Evolutionary conservation across 2,329 filamentous ascomycete species (phyloP).

Genomic region (Aspergillus neoniger): DNA sequence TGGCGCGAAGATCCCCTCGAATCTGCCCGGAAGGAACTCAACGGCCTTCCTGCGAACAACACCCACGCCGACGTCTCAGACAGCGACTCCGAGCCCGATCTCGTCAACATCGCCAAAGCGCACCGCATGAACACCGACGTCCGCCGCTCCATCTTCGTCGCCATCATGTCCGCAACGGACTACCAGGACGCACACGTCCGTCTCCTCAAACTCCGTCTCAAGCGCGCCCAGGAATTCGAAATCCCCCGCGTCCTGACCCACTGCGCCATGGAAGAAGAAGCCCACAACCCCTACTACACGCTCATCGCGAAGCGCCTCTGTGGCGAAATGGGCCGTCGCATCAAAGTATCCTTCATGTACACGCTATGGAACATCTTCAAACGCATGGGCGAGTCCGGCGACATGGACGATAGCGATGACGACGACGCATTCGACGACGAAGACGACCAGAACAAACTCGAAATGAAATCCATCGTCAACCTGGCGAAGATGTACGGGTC

Average conservation of each 20-base stretch:
- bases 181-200: slow-evolving; percentile 80
- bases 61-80: slow-evolving; percentile 25
- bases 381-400: slow-evolving; percentile 72
- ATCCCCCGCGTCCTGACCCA: slow-evolving; percentile 85
- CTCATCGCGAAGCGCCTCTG: slow-evolving; percentile 80
- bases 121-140: slow-evolving; percentile 86
- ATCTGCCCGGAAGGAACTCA: slow-evolving; percentile 37
- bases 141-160: slow-evolving; percentile 87
- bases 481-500: slow-evolving; percentile 67
- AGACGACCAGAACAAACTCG: slow-evolving; percentile 53
- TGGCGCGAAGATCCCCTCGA: slow-evolving; percentile 59
- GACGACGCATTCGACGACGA: slow-evolving; percentile 59
- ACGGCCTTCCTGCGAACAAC: slow-evolving; percentile 16
- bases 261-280: slow-evolving; percentile 77
- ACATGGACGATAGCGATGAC: slow-evolving; percentile 64
- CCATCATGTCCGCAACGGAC: slow-evolving; percentile 82
- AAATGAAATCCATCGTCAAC: slow-evolving; percentile 64
- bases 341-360: slow-evolving; percentile 84
- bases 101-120: slow-evolving; percentile 71
- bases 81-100: slow-evolving; percentile 58
- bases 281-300: slow-evolving; percentile 92
- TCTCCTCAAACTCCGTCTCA: slow-evolving; percentile 78
- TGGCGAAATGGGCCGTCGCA: slow-evolving; percentile 62
- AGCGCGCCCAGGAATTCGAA: slow-evolving; percentile 81
- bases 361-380: slow-evolving; percentile 84